Base-by-base conservation (phyloP, 139 green algal species). In the Tetraselmis striata region DNA sequence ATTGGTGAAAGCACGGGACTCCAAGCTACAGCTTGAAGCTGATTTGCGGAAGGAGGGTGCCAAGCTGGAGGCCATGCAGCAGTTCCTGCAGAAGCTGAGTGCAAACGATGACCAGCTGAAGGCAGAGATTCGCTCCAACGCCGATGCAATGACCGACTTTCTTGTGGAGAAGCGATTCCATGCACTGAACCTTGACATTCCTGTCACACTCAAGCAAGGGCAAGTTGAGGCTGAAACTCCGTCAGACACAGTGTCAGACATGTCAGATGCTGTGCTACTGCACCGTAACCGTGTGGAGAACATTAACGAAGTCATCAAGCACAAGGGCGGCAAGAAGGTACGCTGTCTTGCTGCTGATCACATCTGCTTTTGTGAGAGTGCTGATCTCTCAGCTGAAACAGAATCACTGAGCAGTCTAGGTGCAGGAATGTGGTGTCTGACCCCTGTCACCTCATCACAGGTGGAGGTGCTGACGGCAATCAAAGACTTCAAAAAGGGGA, bases 401-500 rank as follows among this genome's bases (percentile, higher is more conserved):
- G 18, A 1, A 1, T 29, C 2, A 45, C 1, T 24, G 28, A 82
- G 0, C 75, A 28, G 22, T 59, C 0, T 31, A n/a, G n/a, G n/a
- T 79, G 0, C 77, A 22, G 5, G 29, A 2, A 28, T 80, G 27
- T 75, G 81, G 2, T 32, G 75, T 30, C 2, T 77, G 74, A 2
- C 25, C 74, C 74, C 2, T 2, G 23, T 80, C 28, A 2, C 30
- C n/a, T 28, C 28, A 58, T 80, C 32, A 1, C 90, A 92, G 77
- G 76, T 93, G 59, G 89, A 92, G 22, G 79, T 92, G 28, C 84
- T 96, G 59, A 84, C 28, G 24, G 85, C 84, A 1, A 95, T 93
- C 81, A 95, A 94, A 85, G 88, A 95, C 82, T 96, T 95, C 87
- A 95, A 94, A 80, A 88, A 89, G 58, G 91, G 91, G 77, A 95